phyloP scores from a whole-genome alignment of 805 yeast genomes.

The Candida stauntonica region DNA sequence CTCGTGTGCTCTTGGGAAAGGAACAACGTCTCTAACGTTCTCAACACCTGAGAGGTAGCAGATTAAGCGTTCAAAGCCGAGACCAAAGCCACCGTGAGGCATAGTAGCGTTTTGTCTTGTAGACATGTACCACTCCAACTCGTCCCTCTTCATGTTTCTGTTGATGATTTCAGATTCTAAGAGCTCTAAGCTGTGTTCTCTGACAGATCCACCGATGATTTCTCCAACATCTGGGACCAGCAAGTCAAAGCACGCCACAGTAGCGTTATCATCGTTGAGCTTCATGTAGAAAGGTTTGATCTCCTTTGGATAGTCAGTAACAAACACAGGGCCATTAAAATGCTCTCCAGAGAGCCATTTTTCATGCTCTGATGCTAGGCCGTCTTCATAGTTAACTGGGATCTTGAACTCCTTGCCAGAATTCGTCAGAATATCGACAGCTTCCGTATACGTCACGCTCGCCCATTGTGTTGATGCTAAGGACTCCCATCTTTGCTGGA shows the following conservation, averaged over 20 bases:
- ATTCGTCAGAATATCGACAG: conserved; percentile 48
- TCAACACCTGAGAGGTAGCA: conserved; percentile 69
- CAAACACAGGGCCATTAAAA: conserved; percentile 74
- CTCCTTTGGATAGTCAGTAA: conserved; percentile 77
- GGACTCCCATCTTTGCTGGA: conserved; percentile 51
- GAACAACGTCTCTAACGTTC: conserved; percentile 80
- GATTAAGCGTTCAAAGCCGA: conserved; percentile 86
- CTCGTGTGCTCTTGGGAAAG: conserved; percentile 74
- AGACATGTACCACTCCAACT: conserved; percentile 75
- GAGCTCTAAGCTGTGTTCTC: conserved; percentile 61
- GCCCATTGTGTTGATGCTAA: conserved; percentile 56
- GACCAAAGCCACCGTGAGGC: conserved; percentile 97
- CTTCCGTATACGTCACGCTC: conserved; percentile 69
- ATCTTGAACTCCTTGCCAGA: conserved; percentile 34
- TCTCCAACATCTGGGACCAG: conserved; percentile 92
- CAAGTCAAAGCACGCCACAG: conserved; percentile 89
- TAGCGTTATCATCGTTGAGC: conserved; percentile 38
- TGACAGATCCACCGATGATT: conserved; percentile 87
- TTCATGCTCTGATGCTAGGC: conserved; percentile 81
- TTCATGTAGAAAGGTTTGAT: conserved; percentile 95
- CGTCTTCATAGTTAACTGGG: conserved; percentile 63
- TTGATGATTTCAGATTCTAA: conserved; percentile 46
- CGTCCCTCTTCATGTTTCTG: conserved; percentile 50
- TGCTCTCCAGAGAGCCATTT: conserved; percentile 76
- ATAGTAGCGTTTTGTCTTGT: conserved; percentile 72